phyloP scores from a whole-genome alignment of 2,329 filamentous ascomycete species.

The Ceratocystis lukuohia region DNA sequence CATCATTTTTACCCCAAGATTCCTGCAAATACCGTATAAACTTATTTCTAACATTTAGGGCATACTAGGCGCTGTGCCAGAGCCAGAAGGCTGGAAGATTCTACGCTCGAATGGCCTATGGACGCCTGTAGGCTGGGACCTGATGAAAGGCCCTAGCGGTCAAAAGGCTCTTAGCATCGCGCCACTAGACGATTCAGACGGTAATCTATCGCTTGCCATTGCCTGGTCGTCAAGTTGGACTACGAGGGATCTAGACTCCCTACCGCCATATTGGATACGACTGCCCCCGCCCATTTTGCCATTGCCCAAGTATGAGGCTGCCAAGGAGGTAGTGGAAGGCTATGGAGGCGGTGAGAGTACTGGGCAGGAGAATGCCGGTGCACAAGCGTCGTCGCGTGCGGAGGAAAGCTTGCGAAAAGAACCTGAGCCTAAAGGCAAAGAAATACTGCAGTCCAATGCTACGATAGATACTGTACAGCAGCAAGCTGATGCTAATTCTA shows the following conservation, averaged over 20 bases:
- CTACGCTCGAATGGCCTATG: conserved; percentile 44
- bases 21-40: no score
- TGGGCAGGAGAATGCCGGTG: background rate
- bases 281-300: conserved; percentile 28
- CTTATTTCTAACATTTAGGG: background rate
- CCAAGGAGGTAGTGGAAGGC: conserved; percentile 1
- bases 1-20: background rate
- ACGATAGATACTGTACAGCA: conserved; percentile 29
- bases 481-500: conserved; percentile 24
- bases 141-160: conserved; percentile 41
- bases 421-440: background rate
- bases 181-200: conserved; percentile 46
- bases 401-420: background rate
- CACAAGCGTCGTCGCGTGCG: background rate
- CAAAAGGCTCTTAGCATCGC: conserved; percentile 40
- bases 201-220: conserved; percentile 43
- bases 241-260: conserved; percentile 35
- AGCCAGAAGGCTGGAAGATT: conserved; percentile 44
- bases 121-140: conserved; percentile 44
- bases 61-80: conserved; percentile 38
- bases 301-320: conserved; percentile 18
- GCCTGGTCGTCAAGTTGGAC: conserved; percentile 44
- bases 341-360: conserved; percentile 2
- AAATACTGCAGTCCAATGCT: background rate
- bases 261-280: conserved; percentile 48